A percentile compares a stretch with the other conserved stretches of the same genome.
These are phyloP conservation scores for Anisodus tanguticus DNA, from an alignment of 257 asterid species.

Conservation along the genomic window DNA sequence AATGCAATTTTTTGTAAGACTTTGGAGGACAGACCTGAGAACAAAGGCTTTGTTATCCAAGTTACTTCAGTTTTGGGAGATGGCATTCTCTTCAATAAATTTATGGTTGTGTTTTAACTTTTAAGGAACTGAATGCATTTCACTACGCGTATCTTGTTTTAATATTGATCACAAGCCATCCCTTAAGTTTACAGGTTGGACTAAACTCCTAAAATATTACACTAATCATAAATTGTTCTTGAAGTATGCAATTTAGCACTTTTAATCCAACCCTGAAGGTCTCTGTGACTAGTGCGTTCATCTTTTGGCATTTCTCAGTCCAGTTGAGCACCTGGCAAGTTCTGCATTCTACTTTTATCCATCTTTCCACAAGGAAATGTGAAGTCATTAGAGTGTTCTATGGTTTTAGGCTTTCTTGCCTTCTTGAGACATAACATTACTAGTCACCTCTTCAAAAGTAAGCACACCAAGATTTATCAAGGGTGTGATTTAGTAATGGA, in stretches of 20 bases:
- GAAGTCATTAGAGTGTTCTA: not conserved
- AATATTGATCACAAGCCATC: not conserved
- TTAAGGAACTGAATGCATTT: conserved; percentile 24
- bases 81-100: conserved; percentile 17
- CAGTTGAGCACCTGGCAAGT: not conserved
- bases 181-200: conserved; percentile 13
- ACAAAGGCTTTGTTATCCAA: conserved; percentile 10
- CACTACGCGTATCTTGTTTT: not conserved
- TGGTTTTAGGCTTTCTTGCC: not conserved
- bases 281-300: not conserved
- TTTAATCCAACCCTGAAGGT: not conserved
- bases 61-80: not conserved
- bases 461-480: not conserved
- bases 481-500: not conserved
- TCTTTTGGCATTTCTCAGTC: not conserved
- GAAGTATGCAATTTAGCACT: conserved; percentile 9
- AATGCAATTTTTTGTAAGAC: not conserved
- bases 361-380: not conserved
- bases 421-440: not conserved
- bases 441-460: not conserved
- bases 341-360: not conserved
- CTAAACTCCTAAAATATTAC: not conserved
- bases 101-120: not conserved
- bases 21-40: not conserved
- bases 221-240: not conserved